These are phyloP conservation scores for Pistacia integerrima DNA, from an alignment of 345 rosid species.

Conservation along the genomic window DNA sequence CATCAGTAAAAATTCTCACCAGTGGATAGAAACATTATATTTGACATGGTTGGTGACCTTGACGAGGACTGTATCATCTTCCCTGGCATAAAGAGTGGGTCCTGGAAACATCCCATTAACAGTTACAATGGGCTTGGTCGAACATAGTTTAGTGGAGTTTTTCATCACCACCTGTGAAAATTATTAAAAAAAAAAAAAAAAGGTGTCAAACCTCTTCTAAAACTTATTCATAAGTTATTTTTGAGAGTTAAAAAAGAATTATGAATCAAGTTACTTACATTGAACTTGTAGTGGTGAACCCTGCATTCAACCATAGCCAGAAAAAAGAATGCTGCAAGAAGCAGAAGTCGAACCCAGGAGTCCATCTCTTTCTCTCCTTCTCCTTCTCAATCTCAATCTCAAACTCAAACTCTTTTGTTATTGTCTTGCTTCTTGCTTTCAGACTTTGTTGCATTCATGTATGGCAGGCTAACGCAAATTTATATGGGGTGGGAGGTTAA, in stretches of 20 bases:
- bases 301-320: constrained; percentile 52
- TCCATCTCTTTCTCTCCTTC: constrained; percentile 29
- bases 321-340: constrained; percentile 43
- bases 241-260: background rate
- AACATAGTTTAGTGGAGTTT: constrained; percentile 66
- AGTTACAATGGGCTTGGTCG: constrained; percentile 79
- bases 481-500: constrained; percentile 38
- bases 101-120: constrained; percentile 87
- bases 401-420: background rate
- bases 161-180: constrained; percentile 64
- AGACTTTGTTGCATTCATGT: constrained; percentile 24
- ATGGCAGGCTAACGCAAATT: constrained; percentile 45
- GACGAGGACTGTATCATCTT: constrained; percentile 79
- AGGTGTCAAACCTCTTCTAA: background rate
- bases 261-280: constrained; percentile 41
- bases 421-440: constrained; percentile 1
- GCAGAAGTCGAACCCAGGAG: constrained; percentile 36
- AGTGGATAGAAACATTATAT: constrained; percentile 81
- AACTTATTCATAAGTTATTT: background rate
- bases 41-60: constrained; percentile 81
- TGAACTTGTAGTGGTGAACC: constrained; percentile 72
- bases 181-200: background rate
- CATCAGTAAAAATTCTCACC: constrained; percentile 40
- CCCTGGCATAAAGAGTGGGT: constrained; percentile 83
- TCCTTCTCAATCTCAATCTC: constrained; percentile 14